These are phyloP conservation scores for Microsporum canis DNA, from an alignment of 2,329 filamentous ascomycete genomes.

Conservation along the genomic window DNA sequence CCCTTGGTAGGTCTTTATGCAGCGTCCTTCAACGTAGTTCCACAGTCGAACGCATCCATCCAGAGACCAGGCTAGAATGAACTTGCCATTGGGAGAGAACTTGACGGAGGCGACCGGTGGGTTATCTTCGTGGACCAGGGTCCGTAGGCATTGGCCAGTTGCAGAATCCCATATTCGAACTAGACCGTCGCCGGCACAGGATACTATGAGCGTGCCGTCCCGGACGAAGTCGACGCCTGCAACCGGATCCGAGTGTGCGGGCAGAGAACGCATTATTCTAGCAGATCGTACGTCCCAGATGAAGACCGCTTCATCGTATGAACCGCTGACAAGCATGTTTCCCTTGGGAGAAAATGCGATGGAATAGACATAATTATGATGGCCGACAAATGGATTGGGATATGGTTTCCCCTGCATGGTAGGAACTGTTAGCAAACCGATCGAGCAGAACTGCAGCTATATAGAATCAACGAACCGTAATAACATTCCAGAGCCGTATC, in stretches of 20 bases:
- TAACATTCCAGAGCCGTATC: constrained; percentile 78
- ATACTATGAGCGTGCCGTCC: constrained; percentile 85
- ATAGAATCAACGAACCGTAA: constrained; percentile 32
- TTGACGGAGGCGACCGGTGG: constrained; percentile 77
- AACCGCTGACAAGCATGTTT: constrained; percentile 89
- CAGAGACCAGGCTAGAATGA: constrained; percentile 80
- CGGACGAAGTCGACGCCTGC: constrained; percentile 84
- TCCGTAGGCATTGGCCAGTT: constrained; percentile 88
- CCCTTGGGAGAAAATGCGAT: constrained; percentile 95
- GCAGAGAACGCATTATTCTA: constrained; percentile 75
- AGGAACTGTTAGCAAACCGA: no score
- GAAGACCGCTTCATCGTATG: constrained; percentile 94
- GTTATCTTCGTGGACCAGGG: constrained; percentile 92
- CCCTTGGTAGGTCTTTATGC: constrained; percentile 95
- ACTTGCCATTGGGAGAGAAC: constrained; percentile 90
- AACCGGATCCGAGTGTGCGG: constrained; percentile 91
- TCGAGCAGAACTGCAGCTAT: not conserved
- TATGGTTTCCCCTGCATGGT: constrained; percentile 42
- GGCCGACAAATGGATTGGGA: constrained; percentile 58
- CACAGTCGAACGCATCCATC: constrained; percentile 84
- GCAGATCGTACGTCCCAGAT: constrained; percentile 91
- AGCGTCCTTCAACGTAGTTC: constrained; percentile 85
- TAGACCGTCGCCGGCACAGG: constrained; percentile 80
- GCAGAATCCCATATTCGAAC: constrained; percentile 94
- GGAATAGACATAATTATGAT: constrained; percentile 93